These are phyloP conservation scores for Drosera capensis DNA, from an alignment of 148 eudicot species.

Conservation along the genomic window DNA sequence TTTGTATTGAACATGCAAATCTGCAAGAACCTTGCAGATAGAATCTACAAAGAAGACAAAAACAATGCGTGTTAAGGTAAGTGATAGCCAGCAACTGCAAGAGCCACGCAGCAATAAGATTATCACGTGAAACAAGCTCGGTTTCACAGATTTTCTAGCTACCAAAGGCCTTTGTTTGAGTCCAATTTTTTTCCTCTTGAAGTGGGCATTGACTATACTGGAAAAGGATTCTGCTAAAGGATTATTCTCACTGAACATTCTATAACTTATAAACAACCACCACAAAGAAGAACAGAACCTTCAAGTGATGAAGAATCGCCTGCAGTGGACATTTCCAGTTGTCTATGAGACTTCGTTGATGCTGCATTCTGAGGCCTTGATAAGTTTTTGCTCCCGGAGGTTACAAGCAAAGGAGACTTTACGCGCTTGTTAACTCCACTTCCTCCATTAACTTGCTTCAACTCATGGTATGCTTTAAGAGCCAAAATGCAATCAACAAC, in stretches of 20 bases:
- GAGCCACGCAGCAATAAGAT: background rate
- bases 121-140: background rate
- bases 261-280: background rate
- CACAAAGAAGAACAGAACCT: conserved; percentile 27
- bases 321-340: conserved; percentile 32
- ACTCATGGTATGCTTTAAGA: conserved; percentile 64
- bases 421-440: conserved; percentile 49
- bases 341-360: conserved; percentile 23
- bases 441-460: conserved; percentile 67
- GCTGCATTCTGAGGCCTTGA: conserved; percentile 14
- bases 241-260: background rate
- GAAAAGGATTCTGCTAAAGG: background rate
- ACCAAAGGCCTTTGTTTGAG: too few species aligned
- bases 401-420: conserved; percentile 43
- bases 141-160: too few species aligned
- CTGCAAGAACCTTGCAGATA: conserved; percentile 44
- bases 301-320: conserved; percentile 26
- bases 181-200: too few species aligned
- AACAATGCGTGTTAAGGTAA: background rate
- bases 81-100: background rate
- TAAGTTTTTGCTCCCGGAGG: conserved; percentile 35
- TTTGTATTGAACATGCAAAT: conserved; percentile 48
- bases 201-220: background rate
- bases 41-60: conserved; percentile 23
- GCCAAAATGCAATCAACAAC: conserved; percentile 79